These are phyloP conservation scores for Mycena indigotica DNA, from an alignment of 768 basidiomycete genomes.

Conservation along the genomic window DNA sequence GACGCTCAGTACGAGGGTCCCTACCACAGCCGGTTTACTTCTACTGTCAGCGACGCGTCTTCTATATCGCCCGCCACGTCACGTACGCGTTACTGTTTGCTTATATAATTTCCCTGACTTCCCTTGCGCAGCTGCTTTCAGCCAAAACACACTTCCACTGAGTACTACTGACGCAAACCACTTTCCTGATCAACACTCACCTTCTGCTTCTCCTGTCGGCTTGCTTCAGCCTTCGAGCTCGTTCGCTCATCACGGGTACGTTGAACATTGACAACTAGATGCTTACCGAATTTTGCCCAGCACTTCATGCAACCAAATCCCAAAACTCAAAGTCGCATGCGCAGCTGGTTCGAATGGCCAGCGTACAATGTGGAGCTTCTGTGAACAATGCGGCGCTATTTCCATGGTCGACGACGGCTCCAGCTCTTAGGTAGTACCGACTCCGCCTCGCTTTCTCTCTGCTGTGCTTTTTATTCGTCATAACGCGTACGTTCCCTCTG, in stretches of 20 bases:
- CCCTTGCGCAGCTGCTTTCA: conserved; percentile 45
- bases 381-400: conserved; percentile 87
- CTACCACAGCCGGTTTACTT: conserved; percentile 65
- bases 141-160: conserved; percentile 59
- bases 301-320: conserved; percentile 74
- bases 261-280: conserved; percentile 10
- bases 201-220: conserved; percentile 52
- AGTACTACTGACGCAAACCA: conserved; percentile 51
- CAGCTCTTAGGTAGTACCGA: conserved; percentile 22
- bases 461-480: background rate
- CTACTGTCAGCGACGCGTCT: conserved; percentile 63
- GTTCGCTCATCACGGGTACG: conserved; percentile 75
- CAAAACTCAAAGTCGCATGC: conserved; percentile 80
- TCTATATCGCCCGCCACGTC: conserved; percentile 49
- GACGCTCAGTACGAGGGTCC: conserved; percentile 59
- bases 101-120: no score
- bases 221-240: conserved; percentile 65
- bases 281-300: conserved; percentile 37
- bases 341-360: conserved; percentile 68
- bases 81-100: conserved; percentile 49
- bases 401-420: conserved; percentile 83
- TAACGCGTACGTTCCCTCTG: background rate
- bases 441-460: conserved; percentile 8
- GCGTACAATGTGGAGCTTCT: conserved; percentile 85
- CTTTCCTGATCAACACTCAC: conserved; percentile 45